Conservation (phyloP, 371 early-diverging fungal genomes). For the Dinochytrium kinnereticum region DNA sequence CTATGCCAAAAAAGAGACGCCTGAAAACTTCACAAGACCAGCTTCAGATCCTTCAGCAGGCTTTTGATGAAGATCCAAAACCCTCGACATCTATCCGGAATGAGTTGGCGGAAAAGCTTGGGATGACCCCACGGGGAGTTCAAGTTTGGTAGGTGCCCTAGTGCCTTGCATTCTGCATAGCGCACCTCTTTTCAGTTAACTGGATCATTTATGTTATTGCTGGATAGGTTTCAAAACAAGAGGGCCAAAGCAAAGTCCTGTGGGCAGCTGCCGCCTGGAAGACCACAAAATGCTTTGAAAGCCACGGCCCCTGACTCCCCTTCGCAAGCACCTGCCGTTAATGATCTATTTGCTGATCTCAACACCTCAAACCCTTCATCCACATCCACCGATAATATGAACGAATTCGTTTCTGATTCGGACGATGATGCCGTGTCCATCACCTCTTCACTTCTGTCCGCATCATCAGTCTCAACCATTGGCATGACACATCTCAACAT, state of each 20-base stretch:
- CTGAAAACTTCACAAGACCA: neutral
- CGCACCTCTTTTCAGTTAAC: neutral
- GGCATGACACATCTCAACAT: constrained; percentile 3
- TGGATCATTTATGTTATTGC: neutral
- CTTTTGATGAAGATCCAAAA: neutral
- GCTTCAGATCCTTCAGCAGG: neutral
- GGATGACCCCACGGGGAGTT: neutral
- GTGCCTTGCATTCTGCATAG: too few relatives aligned
- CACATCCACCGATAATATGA: neutral
- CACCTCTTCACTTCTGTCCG: neutral
- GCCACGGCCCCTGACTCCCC: neutral
- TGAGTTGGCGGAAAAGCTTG: neutral
- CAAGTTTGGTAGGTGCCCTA: constrained; percentile 8
- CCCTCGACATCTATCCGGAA: neutral
- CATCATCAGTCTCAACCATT: constrained; percentile 4
- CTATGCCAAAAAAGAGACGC: neutral
- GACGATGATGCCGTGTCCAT: neutral
- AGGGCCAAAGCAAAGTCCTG: neutral
- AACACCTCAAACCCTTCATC: neutral
- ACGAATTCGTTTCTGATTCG: constrained; percentile 10
- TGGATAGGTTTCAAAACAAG: constrained; percentile 6
- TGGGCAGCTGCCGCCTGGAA: neutral
- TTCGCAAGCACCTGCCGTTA: neutral
- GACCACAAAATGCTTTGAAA: neutral
- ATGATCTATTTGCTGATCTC: neutral